phyloP scores from a whole-genome alignment of 2,329 filamentous ascomycete species.

The Pseudopithomyces maydicus region DNA sequence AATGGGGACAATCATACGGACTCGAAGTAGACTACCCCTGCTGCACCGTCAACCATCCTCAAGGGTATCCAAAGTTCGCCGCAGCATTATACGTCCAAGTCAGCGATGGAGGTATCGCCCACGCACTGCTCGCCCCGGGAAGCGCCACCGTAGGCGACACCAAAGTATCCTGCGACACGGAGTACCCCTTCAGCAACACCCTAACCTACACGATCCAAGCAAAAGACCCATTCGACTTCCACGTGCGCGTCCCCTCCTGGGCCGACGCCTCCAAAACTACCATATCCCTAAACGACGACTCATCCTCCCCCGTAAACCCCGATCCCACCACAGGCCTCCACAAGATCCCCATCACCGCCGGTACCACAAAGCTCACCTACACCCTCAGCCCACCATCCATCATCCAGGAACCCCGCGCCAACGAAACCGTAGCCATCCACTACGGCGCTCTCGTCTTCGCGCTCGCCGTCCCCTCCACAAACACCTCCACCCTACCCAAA shows the following conservation, averaged over 20 bases:
- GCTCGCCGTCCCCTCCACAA: conserved; percentile 28
- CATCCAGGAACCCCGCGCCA: conserved; percentile 43
- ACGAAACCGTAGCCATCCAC: conserved; percentile 45
- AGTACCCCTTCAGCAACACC: conserved; percentile 54
- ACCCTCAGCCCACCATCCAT: conserved; percentile 35
- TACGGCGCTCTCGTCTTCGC: conserved; percentile 46
- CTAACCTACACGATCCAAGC: conserved; percentile 50
- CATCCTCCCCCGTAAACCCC: conserved; percentile 25
- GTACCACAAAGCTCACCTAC: conserved; percentile 42
- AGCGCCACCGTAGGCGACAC: conserved; percentile 48
- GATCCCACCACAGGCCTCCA: conserved; percentile 46
- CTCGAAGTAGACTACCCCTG: conserved; percentile 59
- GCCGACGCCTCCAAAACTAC: conserved; percentile 21
- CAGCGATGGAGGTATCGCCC: conserved; percentile 53
- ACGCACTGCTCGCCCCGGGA: conserved; percentile 57
- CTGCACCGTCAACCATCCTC: conserved; percentile 64
- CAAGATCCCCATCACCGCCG: conserved; percentile 40
- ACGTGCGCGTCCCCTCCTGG: conserved; percentile 55
- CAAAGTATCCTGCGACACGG: conserved; percentile 55
- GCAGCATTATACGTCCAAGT: conserved; percentile 53
- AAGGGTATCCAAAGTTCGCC: conserved; percentile 62
- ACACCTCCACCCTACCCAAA: conserved; percentile 16
- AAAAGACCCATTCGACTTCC: conserved; percentile 47
- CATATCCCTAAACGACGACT: conserved; percentile 10
- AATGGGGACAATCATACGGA: conserved; percentile 50